phyloP scores from a whole-genome alignment of 2,329 filamentous ascomycete species.

The Cladosporium oxysporum region DNA sequence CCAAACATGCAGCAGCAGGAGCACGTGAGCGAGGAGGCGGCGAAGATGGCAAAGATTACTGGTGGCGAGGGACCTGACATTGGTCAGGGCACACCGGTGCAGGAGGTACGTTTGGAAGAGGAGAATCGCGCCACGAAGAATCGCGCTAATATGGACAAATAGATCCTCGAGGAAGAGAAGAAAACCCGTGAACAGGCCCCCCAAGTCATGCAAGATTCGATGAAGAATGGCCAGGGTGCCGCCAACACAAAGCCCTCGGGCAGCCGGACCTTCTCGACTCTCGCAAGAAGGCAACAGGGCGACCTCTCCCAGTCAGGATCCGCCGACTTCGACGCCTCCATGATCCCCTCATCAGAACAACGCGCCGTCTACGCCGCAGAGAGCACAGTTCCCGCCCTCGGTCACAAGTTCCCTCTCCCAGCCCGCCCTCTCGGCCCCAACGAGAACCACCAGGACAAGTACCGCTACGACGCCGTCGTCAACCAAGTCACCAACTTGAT shows the following conservation, averaged over 20 bases:
- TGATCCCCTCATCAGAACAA: conserved; percentile 32
- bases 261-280: conserved; percentile 61
- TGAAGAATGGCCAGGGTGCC: conserved; percentile 42
- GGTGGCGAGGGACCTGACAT: conserved; percentile 62
- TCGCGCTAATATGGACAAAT: conserved; percentile 14
- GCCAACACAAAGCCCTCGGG: conserved; percentile 36
- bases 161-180: conserved; percentile 66
- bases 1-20: conserved; percentile 57
- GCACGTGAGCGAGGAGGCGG: conserved; percentile 67
- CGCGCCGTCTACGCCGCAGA: conserved; percentile 28
- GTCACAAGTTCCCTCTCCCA: conserved; percentile 79
- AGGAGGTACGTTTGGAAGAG: conserved; percentile 56
- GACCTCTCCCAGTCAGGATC: conserved; percentile 12
- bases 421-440: conserved; percentile 66
- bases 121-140: neutral
- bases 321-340: conserved; percentile 29
- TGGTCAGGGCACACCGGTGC: conserved; percentile 64
- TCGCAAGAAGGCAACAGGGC: conserved; percentile 31
- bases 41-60: conserved; percentile 59
- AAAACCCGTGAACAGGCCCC: conserved; percentile 63
- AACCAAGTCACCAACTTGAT: conserved; percentile 85
- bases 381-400: conserved; percentile 36
- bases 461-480: conserved; percentile 79
- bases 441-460: conserved; percentile 53
- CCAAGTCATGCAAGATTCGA: conserved; percentile 64